Base-by-base conservation (phyloP, 2,329 filamentous ascomycete genomes). In the Nothopassalora personata region DNA sequence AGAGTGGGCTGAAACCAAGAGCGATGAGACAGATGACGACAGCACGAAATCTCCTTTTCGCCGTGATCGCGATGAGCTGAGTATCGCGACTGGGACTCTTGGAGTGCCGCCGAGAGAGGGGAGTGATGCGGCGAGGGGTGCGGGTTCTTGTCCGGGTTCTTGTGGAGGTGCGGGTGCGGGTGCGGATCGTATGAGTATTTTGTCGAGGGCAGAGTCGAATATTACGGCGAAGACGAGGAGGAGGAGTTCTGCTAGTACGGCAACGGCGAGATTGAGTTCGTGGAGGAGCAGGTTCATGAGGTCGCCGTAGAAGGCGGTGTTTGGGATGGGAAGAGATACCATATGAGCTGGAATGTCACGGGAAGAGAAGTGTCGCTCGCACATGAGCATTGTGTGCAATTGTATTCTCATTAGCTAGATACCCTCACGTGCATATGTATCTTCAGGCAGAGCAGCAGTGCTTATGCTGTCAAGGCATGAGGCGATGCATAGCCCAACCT, bases 1-100 rank as follows among this genome's bases (percentile, higher is more conserved):
- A 23, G 64, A 66, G 47, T 72, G 70, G 70, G 53, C 57, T 7
- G 59, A 60, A 11, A 46, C 53, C 13, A 30, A 53, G 30, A 56
- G 52, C 51, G 36, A 45, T 33, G 50, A 60, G 27, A 57, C 54
- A 6, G 61, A 62, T 27, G 43, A 59, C 11, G 43, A 28, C 6
- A 60, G 59, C 19, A 54, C 39, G 10, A 57, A 49, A 18, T 54
- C 53, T 23, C 55, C 55, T 19, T 54, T 54, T 5, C 49, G 55
- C 28, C 51, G 64, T 31, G 51, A 57, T 8, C 43, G 31, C 30
- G 58, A 58, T 27, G 57, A 61, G 28, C 33, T 59, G 31, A 63
- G 62, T 31, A 45, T 66, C n/a, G 62, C 62, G 48, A 61, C 61
- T 39, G 60, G 62, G 1, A 33, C 61, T 45, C 50, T 62, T 23